Evolutionary conservation across 345 rosid genomes (phyloP).

Genomic region (Rhizophora mangle): DNA sequence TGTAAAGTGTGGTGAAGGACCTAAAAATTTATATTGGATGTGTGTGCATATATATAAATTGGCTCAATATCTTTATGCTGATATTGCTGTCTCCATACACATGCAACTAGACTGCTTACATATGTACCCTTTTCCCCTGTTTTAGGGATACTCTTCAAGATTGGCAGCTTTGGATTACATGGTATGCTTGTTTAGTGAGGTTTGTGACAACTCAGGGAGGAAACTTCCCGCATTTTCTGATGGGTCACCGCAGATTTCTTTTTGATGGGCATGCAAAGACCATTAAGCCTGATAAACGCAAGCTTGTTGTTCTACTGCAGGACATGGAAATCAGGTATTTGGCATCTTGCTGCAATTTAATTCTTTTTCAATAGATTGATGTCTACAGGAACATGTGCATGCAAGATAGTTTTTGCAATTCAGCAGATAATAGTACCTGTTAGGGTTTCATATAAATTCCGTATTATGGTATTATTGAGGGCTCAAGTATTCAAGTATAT

Average conservation of each 20-base stretch:
- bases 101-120: not conserved
- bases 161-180: slow-evolving; percentile 93
- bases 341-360: slow-evolving; percentile 4
- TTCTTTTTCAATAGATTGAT: not conserved
- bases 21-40: not conserved
- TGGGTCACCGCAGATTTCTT: slow-evolving; percentile 92
- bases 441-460: not conserved
- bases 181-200: slow-evolving; percentile 85
- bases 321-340: slow-evolving; percentile 69
- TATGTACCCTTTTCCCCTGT: slow-evolving; percentile 9
- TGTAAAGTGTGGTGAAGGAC: slow-evolving; percentile 1
- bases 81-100: not conserved
- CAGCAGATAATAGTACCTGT: not conserved
- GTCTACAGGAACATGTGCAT: not conserved
- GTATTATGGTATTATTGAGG: too few species aligned
- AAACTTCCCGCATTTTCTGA: slow-evolving; percentile 90
- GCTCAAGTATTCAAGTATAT: too few species aligned
- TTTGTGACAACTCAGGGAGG: slow-evolving; percentile 91
- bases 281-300: slow-evolving; percentile 76
- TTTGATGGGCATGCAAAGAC: slow-evolving; percentile 88
- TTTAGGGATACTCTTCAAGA: slow-evolving; percentile 83
- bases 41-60: not conserved
- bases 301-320: slow-evolving; percentile 72
- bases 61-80: not conserved
- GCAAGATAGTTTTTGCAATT: not conserved